Base-by-base conservation (phyloP, 2,329 filamentous ascomycete genomes). In the Sclerotinia subarctica region DNA sequence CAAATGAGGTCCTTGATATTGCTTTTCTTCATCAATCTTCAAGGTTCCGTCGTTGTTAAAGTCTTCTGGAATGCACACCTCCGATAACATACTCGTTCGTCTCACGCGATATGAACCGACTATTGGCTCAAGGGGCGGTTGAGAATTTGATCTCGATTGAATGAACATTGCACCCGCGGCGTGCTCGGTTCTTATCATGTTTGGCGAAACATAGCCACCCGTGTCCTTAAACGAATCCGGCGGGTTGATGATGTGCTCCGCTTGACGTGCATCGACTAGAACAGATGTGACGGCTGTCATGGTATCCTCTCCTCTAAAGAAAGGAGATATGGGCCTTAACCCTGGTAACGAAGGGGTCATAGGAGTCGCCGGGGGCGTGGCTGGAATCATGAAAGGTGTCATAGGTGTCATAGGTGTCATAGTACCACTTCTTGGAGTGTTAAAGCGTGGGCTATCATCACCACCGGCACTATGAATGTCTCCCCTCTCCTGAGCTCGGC, bases 391-490 rank as follows among this genome's bases (percentile, higher is more conserved):
- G 19, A 60, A 60, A 60, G 44, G 24, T 32, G 54, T 21, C 15
- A 42, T 21, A 17, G 52, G 44, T n/a, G 29, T 51, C 58, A 44
- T 19, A 29, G 73, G 70, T 32, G 67, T 68, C 11, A 68, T 29
- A 46, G 44, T 44, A 7, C 69, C 69, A 63, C 70, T 74, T n/a
- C 52, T 60, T 7, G 74, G 73, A 7, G 75, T 70, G 21, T 74
- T 75, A 58, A 70, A 74, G 26, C 70, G 72, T 13, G 66, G 68
- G 24, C 49, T 69, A 47, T 70, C 70, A 26, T 74, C 70, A 21
- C 66, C 67, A 26, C 72, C 74, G 46, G 71, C 72, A 38, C 73
- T 76, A 58, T 75, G 67, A 13, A 77, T 77, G 7, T 76, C 73
- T 13, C 73, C 73, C 24, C 75, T 68, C 54, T 74, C 73, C 53